Evolutionary conservation across 208 protist species (phyloP), one percentile per base, ranked within the genome.

Genomic region (Leishmania gerbilli): DNA sequence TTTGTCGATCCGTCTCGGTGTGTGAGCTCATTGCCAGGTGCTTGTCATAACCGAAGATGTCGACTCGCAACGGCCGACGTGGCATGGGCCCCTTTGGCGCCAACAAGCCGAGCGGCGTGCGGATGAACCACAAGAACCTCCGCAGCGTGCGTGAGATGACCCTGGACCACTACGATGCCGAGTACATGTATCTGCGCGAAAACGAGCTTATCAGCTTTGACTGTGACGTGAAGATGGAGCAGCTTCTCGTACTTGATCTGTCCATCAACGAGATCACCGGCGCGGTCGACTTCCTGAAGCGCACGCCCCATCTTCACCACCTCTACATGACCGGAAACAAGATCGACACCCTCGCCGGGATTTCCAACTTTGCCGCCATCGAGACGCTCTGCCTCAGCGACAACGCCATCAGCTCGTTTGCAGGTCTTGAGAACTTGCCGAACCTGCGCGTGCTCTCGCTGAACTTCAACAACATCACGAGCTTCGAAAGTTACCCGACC

Each of bases 241-340:
- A 95, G 68, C 90, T 98, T 11, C 94, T 92, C 47, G 93, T 98
- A 27, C 87, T 98, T 68, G 96, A 98, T 82, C 87, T 98, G 15
- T 98, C 95, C 65, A 96, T 98, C 79, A 98, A 98, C 87, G 89
- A 97, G 76, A 97, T 98, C 88, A 89, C 90, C 51, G 91, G 89
- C 49, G 87, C 88, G 37, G 92, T 97, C 40, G 89, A 97, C 79
- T 98, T 98, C 79, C 88, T 98, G 75, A 71, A 84, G 74, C 86
- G 85, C 79, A 92, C 91, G 13, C 96, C 96, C 7, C 86, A 90
- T 78, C 88, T 98, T 68, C 93, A 93, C 65, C 96, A 98, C 83
- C 89, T 98, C 37, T 98, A 98, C 91, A 91, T 98, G 88, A 97
- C 94, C 17, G 96, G 94, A 24, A 98, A 98, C 88, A 95, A 92